Conservation (phyloP, 2,329 filamentous ascomycete genomes). For the Microascus cirrosus region DNA sequence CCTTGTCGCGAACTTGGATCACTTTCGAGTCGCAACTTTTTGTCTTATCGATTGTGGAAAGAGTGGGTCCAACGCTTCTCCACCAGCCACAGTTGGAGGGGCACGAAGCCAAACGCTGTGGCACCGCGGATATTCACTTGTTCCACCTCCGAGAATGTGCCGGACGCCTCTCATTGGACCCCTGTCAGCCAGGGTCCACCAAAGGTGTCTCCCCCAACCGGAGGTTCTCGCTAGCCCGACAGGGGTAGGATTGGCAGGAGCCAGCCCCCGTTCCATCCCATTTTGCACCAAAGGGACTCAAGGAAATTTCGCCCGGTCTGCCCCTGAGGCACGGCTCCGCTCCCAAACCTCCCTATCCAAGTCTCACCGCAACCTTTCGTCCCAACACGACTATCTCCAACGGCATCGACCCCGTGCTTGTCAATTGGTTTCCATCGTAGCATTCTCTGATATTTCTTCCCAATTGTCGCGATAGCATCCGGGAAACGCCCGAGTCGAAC, state of each 20-base stretch:
- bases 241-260: neutral
- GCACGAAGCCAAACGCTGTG: conserved; percentile 5
- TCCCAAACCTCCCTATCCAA: conserved; percentile 8
- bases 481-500: neutral
- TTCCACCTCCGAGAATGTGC: neutral
- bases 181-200: neutral
- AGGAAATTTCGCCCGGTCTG: conserved; percentile 10
- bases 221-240: neutral
- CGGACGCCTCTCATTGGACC: neutral
- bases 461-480: conserved; percentile 3
- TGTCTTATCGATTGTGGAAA: conserved; percentile 20
- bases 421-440: conserved; percentile 1
- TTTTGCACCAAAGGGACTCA: conserved; percentile 3
- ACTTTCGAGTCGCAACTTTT: conserved; percentile 2
- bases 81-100: conserved; percentile 10
- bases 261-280: neutral
- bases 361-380: conserved; percentile 1
- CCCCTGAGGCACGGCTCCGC: conserved; percentile 12
- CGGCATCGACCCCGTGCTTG: conserved; percentile 1
- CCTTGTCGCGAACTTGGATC: neutral
- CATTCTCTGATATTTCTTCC: neutral
- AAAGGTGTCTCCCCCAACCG: neutral
- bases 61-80: neutral
- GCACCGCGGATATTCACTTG: neutral
- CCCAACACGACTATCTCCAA: neutral